phyloP scores from a whole-genome alignment of 2,329 filamentous ascomycete genomes.

The Cryphonectria naterciae region DNA sequence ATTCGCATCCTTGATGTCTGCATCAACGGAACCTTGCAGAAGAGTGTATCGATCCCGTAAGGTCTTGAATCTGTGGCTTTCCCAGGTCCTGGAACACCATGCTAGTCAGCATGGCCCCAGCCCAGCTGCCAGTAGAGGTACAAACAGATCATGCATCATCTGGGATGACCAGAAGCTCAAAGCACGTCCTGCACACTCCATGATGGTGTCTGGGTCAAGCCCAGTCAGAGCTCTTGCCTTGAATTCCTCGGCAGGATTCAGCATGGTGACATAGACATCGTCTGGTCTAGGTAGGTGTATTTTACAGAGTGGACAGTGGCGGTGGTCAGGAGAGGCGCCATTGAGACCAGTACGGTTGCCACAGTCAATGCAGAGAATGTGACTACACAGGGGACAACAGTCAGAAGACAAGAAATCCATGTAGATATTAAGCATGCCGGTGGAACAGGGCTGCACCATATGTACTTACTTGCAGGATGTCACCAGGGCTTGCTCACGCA shows the following conservation, averaged over 20 bases:
- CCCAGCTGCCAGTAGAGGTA: slow-evolving; percentile 30
- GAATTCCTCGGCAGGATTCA: slow-evolving; percentile 86
- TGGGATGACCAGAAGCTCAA: slow-evolving; percentile 89
- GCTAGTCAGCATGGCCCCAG: slow-evolving; percentile 26
- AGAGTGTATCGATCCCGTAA: slow-evolving; percentile 72
- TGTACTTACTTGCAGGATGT: slow-evolving; percentile 78
- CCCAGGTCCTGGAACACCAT: slow-evolving; percentile 64
- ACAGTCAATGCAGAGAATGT: slow-evolving; percentile 83
- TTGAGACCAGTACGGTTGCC: slow-evolving; percentile 68
- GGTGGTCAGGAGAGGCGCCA: slow-evolving; percentile 53
- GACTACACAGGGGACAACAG: slow-evolving; percentile 51
- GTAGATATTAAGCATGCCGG: slow-evolving; percentile 23
- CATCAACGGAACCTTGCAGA: slow-evolving; percentile 19
- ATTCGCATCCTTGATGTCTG: slow-evolving; percentile 66
- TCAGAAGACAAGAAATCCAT: background rate
- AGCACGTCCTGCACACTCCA: slow-evolving; percentile 82
- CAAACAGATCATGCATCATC: slow-evolving; percentile 78
- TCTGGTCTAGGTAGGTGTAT: slow-evolving; percentile 70
- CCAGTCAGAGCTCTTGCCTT: slow-evolving; percentile 86
- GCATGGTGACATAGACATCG: slow-evolving; percentile 71
- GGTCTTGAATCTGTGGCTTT: slow-evolving; percentile 73
- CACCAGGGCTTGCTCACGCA: slow-evolving; percentile 75
- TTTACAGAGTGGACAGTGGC: slow-evolving; percentile 75
- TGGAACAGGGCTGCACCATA: background rate
- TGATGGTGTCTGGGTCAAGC: slow-evolving; percentile 76